Conservation (phyloP, 2,329 filamentous ascomycete species). For the Onygenales sp. region DNA sequence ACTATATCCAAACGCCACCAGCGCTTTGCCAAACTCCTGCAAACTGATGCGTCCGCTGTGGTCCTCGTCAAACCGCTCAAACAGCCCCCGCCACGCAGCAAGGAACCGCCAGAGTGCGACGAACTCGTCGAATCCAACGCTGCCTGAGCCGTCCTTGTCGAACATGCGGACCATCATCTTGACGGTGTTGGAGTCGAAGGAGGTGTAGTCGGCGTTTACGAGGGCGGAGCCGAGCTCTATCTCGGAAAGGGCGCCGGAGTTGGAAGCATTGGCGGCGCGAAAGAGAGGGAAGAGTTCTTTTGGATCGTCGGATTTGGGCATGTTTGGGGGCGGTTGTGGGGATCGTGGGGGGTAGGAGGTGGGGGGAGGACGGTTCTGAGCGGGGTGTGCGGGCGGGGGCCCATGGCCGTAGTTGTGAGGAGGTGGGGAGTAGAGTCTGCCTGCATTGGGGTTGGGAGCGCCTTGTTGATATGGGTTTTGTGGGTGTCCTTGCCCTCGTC, state of each 20-base stretch:
- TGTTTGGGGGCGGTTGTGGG: slow-evolving; percentile 39
- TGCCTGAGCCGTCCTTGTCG: slow-evolving; percentile 78
- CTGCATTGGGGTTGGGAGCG: slow-evolving; percentile 27
- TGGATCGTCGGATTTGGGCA: slow-evolving; percentile 40
- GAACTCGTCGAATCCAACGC: slow-evolving; percentile 92
- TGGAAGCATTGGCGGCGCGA: slow-evolving; percentile 71
- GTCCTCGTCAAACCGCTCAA: slow-evolving; percentile 90
- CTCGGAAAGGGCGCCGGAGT: slow-evolving; percentile 74
- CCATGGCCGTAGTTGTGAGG: slow-evolving; percentile 42
- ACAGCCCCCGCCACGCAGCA: slow-evolving; percentile 84
- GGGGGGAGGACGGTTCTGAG: slow-evolving; percentile 46
- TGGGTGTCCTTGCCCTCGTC: slow-evolving; percentile 14
- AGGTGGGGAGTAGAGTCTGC: slow-evolving; percentile 33
- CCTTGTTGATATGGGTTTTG: slow-evolving; percentile 16
- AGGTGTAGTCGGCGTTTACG: slow-evolving; percentile 91
- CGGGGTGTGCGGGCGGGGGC: slow-evolving; percentile 42
- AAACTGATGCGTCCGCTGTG: slow-evolving; percentile 77
- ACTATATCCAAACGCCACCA: slow-evolving; percentile 88
- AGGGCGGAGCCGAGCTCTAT: slow-evolving; percentile 79
- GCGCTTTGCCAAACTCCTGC: slow-evolving; percentile 77
- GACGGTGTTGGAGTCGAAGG: slow-evolving; percentile 88
- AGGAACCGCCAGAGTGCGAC: slow-evolving; percentile 94
- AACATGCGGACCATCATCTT: slow-evolving; percentile 99
- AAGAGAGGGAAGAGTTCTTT: slow-evolving; percentile 71
- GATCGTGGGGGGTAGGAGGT: slow-evolving; percentile 57